Evolutionary conservation across 768 basidiomycete species (phyloP), one percentile per base, ranked within the genome.

Genomic region (Amanita pseudoporphyria): DNA sequence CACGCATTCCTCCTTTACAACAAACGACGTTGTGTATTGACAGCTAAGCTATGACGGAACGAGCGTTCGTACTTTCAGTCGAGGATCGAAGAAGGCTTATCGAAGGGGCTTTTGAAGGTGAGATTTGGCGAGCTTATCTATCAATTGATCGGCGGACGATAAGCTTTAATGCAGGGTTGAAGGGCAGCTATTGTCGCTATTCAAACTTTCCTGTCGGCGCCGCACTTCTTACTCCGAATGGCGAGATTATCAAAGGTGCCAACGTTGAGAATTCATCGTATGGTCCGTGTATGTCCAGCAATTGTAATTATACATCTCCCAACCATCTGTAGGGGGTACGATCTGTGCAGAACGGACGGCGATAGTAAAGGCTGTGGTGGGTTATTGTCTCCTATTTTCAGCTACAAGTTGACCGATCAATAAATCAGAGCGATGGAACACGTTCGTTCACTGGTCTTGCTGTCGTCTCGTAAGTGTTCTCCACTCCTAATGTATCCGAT

Each of bases 331-430:
- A 95, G 93, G 93, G 4, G 90, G 78, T 1, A 78, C 87, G 0
- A 94, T 97, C 52, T 98, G 95, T 56, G 95, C 95, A 0, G 95
- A 99, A 62, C 72, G 94, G 26, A 97, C 95, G 0, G 94, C 94
- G 0, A 71, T 99, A 47, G 85, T 92, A n/a, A 96, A 96, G 64
- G 94, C 91, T 22, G 81, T 86, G 18, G 93, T 94, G 54, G 64
- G 88, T 72, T 32, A 3, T 31, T 18, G 18, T 22, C 31, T 21
- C 24, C 24, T 36, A 22, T 19, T 37, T 21, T 49, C 13, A n/a
- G 30, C 22, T 28, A 22, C n/a, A 36, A 42, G 19, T 26, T 5
- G 18, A 6, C 5, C 14, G 22, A 22, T 52, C 49, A 19, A 19
- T 33, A 28, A n/a, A 38, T 14, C 54, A 93, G 92, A 93, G 88